A percentile compares a stretch with the other conserved stretches of the same genome.
Evolutionary conservation across 768 basidiomycete species (phyloP).

Genomic region (Psilocybe cyanescens): DNA sequence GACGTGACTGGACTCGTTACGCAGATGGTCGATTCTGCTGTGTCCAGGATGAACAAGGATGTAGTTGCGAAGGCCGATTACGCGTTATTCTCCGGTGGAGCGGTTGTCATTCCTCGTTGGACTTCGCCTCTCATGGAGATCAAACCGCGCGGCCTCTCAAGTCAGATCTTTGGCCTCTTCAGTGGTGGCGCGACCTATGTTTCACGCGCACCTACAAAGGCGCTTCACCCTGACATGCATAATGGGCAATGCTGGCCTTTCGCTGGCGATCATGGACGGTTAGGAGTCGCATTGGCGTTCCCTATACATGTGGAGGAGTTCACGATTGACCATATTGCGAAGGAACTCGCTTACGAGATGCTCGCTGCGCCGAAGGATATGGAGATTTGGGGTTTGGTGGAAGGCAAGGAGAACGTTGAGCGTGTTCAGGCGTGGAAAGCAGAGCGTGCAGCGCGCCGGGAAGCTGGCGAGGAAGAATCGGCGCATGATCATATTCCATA

Average conservation of each 20-base stretch:
- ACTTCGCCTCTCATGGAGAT: constrained; percentile 83
- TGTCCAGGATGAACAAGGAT: constrained; percentile 73
- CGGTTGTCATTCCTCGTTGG: constrained; percentile 76
- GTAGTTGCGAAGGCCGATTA: constrained; percentile 82
- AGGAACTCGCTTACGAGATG: constrained; percentile 82
- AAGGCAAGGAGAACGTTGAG: constrained; percentile 70
- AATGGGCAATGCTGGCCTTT: constrained; percentile 96
- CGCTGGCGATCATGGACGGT: constrained; percentile 72
- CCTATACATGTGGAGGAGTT: constrained; percentile 77
- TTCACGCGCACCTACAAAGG: constrained; percentile 79
- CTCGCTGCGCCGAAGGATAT: constrained; percentile 82
- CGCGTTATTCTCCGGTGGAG: constrained; percentile 85
- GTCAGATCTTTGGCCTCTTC: constrained; percentile 55
- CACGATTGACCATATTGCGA: constrained; percentile 88
- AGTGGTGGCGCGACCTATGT: constrained; percentile 61
- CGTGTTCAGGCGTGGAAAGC: constrained; percentile 62
- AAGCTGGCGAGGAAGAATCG: constrained; percentile 27
- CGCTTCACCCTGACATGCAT: constrained; percentile 83
- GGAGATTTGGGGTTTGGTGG: constrained; percentile 91
- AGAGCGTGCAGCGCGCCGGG: constrained; percentile 25
- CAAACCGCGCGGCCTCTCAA: constrained; percentile 50
- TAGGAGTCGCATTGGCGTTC: constrained; percentile 80
- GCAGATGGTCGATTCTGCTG: constrained; percentile 76
- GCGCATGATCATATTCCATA: constrained; percentile 37
- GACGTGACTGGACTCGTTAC: constrained; percentile 71